Base-by-base conservation (phyloP, 805 yeast genomes). In the Metschnikowia anglica region DNA sequence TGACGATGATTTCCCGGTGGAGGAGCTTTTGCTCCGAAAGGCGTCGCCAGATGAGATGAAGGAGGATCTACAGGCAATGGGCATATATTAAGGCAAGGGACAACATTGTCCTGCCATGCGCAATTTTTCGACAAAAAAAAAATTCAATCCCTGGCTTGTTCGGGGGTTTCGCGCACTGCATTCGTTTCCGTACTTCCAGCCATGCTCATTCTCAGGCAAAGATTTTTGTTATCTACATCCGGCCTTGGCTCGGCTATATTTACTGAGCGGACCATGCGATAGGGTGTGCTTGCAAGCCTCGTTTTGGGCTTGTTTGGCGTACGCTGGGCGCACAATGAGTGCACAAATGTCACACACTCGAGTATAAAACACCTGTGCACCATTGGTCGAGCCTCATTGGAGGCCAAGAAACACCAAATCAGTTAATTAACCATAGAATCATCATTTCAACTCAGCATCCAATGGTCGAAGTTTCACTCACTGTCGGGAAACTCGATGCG, bases 401-500 rank as follows among this genome's bases (percentile, higher is more conserved):
- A 29, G 27, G 16, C 26, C 31, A 28, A 33, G 23, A 16, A 12
- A 13, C 37, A 15, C 25, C 32, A 11, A 25, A 25, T 13, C 12
- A 25, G 28, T 25, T 25, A 10, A n/a, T 25, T 10, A 10, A 25
- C 5, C 13, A 25, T 5, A 25, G 4, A 4, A 25, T 13, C 5
- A 13, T 5, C 28, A 25, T 11, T n/a, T 6, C 28, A 25, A 6
- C n/a, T 25, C 28, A 18, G 9, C 15, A 31, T 24, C 26, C 44
- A 20, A 84, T 85, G 88, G 95, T 89, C 24, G 93, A 88, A 65
- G 97, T 90, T 9, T 84, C 95, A 32, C 76, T 91, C 28, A 90
- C 97, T 0, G 97, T 93, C 16, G 99, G 98, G 37, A 90, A 90
- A 68, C 74, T 91, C 34, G 99, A 93, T 61, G 96, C 97, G 10